Evolutionary conservation across 2,329 filamentous ascomycete species (phyloP), one percentile per base, ranked within the genome.

Genomic region (Ramichloridium luteum): DNA sequence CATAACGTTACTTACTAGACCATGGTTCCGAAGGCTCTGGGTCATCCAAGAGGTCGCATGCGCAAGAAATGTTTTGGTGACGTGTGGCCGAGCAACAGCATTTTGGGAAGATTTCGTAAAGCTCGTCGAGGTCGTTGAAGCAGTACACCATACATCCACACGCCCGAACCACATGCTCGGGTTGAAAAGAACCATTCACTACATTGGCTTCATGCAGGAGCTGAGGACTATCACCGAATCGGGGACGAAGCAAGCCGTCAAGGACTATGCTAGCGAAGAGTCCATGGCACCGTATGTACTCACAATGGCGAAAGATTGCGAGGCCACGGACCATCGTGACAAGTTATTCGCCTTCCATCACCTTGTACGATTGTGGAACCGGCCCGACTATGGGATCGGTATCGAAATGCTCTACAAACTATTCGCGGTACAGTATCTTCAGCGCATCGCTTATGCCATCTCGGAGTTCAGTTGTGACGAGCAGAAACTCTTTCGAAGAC

Each of bases 321-420:
- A 43, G 18, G 40, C 38, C 12, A 43, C 38, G 6, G 38, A 43
- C 14, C 40, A 43, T 23, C 28, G 40, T 13, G 40, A 43, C 12
- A 43, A 40, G 25, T 28, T 43, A 11, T 43, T 37, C 18, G 40
- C 38, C 4, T 40, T 38, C 17, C 40, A 43, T 20, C 40, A 43
- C 17, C 32, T 40, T 13, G 33, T 33, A 4, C 31, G 40, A 16
- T 30, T 43, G 3, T 40, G 38, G 35, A 40, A 35, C 11, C 20
- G 30, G 16, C 38, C 40, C 2, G 38, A 43, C 31, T 40, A 43
- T 28, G 31, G 13, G 14, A 35, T 43, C 25, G 27, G 31, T 5
- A 40, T 43, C 18, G 31, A 36, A 3, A 33, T 30, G 25, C 31
- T 43, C 4, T 39, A 40, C 14, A 32, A 35, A 22, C 35, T 38